These are phyloP conservation scores for Cynanchum wilfordii DNA, from an alignment of 257 asterid genomes.

Conservation along the genomic window DNA sequence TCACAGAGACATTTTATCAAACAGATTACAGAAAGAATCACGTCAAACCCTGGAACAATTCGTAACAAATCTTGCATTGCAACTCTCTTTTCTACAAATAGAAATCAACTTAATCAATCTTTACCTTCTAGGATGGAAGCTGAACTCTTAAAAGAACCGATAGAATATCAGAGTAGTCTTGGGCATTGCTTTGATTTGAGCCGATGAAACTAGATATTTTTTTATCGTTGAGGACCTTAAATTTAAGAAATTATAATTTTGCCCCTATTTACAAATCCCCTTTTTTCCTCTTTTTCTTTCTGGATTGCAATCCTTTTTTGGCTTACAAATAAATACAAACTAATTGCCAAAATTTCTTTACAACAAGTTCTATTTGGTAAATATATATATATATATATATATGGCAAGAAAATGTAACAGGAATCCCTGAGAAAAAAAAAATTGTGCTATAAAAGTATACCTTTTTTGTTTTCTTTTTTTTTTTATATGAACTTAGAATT, in stretches of 20 bases:
- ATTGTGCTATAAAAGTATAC: not conserved
- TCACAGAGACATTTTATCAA: constrained; percentile 6
- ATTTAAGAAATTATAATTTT: no score
- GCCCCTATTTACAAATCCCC: no score
- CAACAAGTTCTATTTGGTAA: no score
- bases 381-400: no score
- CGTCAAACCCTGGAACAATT: not conserved
- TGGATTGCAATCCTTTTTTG: no score
- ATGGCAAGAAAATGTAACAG: no score
- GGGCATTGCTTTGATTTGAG: not conserved
- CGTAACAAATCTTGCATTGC: not conserved
- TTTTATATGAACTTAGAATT: not conserved
- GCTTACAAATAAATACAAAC: no score
- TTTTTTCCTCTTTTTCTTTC: no score
- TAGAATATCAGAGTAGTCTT: no score
- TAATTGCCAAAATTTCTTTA: no score
- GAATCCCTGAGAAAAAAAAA: no score
- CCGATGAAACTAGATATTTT: not conserved
- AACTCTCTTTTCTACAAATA: not conserved
- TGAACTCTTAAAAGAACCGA: not conserved
- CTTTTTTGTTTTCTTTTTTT: not conserved
- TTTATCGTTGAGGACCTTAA: no score
- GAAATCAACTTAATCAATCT: not conserved
- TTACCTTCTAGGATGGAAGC: not conserved
- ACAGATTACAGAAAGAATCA: not conserved